These are phyloP conservation scores for Phalaenopsis equestris DNA, from an alignment of 106 monocot genomes.

Conservation along the genomic window DNA sequence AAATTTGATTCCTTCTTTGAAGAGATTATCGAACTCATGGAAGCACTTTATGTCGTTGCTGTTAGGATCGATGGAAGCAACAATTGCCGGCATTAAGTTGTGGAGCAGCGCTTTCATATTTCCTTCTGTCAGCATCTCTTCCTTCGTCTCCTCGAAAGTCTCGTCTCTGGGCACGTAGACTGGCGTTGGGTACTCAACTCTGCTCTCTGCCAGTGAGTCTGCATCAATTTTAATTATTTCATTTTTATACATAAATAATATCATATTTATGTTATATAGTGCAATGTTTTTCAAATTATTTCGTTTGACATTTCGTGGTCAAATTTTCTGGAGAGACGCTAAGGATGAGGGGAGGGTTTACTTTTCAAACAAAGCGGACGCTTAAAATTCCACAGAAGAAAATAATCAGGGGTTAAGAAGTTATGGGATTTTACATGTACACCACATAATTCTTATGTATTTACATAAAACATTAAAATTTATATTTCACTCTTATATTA, in stretches of 20 bases:
- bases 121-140: conserved; percentile 48
- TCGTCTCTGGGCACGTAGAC: conserved; percentile 80
- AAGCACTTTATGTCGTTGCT: conserved; percentile 60
- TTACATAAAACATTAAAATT: too few relatives aligned
- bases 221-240: background rate
- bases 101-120: conserved; percentile 58
- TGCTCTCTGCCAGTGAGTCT: conserved; percentile 34
- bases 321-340: too few relatives aligned
- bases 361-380: too few relatives aligned
- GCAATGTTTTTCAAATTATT: background rate
- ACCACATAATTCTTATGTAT: too few relatives aligned
- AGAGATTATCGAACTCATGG: conserved; percentile 84
- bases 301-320: background rate
- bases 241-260: too few relatives aligned
- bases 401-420: too few relatives aligned
- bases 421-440: too few relatives aligned
- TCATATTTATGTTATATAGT: too few relatives aligned
- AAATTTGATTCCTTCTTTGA: conserved; percentile 50
- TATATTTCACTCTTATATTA: too few relatives aligned
- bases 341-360: too few relatives aligned
- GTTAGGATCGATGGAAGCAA: conserved; percentile 37
- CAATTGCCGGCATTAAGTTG: conserved; percentile 50
- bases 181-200: conserved; percentile 58
- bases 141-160: conserved; percentile 65
- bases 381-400: too few relatives aligned